phyloP scores from a whole-genome alignment of 2,329 filamentous ascomycete species.

The Chrysoporthe cubensis region DNA sequence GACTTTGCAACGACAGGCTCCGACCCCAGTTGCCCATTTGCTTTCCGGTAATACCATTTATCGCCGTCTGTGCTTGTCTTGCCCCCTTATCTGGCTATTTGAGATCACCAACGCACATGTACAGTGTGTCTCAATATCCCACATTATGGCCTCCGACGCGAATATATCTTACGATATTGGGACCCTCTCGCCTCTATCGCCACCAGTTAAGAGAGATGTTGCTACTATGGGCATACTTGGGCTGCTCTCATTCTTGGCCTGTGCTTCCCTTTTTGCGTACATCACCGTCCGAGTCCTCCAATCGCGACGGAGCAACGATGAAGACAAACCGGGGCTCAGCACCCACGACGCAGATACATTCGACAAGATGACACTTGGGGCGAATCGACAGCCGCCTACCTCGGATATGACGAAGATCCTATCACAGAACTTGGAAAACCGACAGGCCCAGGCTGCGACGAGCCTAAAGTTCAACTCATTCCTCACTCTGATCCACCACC shows the following conservation, averaged over 20 bases:
- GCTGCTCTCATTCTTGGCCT: neutral
- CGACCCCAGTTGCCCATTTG: neutral
- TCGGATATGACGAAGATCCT: neutral
- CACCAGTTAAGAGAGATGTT: neutral
- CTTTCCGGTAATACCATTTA: neutral
- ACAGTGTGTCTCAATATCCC: neutral
- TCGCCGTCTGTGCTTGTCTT: neutral
- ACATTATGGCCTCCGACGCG: neutral
- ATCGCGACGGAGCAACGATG: neutral
- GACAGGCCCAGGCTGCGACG: neutral
- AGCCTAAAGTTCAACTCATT: constrained; percentile 61
- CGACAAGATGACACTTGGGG: constrained; percentile 3
- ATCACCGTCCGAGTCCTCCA: neutral
- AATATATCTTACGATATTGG: neutral
- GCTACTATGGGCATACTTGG: neutral
- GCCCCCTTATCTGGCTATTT: neutral
- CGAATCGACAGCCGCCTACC: neutral
- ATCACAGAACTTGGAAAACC: neutral
- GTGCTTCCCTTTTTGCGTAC: neutral
- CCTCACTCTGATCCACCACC: constrained; percentile 70
- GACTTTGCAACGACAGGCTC: neutral
- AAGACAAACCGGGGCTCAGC: neutral
- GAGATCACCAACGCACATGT: neutral
- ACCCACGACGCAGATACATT: neutral
- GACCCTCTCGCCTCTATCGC: constrained; percentile 1